phyloP scores from a whole-genome alignment of 352 stramenopile species.

The Halophytophthora batemanensis region DNA sequence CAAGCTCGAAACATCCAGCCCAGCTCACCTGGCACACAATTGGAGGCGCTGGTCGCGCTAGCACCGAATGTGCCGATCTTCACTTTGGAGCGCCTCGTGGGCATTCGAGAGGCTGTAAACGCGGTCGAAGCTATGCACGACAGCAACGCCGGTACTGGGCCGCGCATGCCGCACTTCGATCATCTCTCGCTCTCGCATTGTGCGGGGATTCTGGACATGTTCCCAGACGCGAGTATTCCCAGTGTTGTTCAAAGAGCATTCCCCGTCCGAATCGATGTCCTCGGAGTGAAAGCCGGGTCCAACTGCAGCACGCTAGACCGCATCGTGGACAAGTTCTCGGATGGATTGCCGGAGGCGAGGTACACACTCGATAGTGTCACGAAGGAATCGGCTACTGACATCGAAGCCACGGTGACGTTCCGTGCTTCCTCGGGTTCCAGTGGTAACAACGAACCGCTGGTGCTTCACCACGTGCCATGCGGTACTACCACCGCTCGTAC shows the following conservation, averaged over 20 bases:
- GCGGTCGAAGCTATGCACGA: constrained; percentile 63
- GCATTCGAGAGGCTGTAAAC: constrained; percentile 68
- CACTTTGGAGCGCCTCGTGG: constrained; percentile 64
- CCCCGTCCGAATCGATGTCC: constrained; percentile 44
- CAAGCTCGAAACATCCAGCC: constrained; percentile 69
- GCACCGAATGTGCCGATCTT: constrained; percentile 48
- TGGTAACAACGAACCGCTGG: constrained; percentile 2
- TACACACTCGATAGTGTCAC: constrained; percentile 38
- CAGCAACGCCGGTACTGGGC: constrained; percentile 19
- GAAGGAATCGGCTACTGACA: constrained; percentile 21
- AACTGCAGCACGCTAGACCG: constrained; percentile 52
- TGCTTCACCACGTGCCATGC: constrained; percentile 36
- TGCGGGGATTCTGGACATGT: constrained; percentile 46
- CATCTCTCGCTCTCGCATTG: constrained; percentile 58
- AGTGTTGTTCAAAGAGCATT: constrained; percentile 49
- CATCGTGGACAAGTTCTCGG: constrained; percentile 50
- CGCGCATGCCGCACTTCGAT: constrained; percentile 75
- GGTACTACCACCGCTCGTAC: constrained; percentile 31
- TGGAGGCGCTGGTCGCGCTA: constrained; percentile 48
- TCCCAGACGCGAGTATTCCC: constrained; percentile 39
- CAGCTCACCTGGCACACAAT: constrained; percentile 56
- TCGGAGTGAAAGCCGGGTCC: constrained; percentile 33
- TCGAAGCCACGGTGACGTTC: constrained; percentile 26
- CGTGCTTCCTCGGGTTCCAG: not conserved
- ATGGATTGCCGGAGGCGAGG: constrained; percentile 18